These are phyloP conservation scores for Sclerotinia spermophila DNA, from an alignment of 2,329 filamentous ascomycete genomes.

Conservation along the genomic window DNA sequence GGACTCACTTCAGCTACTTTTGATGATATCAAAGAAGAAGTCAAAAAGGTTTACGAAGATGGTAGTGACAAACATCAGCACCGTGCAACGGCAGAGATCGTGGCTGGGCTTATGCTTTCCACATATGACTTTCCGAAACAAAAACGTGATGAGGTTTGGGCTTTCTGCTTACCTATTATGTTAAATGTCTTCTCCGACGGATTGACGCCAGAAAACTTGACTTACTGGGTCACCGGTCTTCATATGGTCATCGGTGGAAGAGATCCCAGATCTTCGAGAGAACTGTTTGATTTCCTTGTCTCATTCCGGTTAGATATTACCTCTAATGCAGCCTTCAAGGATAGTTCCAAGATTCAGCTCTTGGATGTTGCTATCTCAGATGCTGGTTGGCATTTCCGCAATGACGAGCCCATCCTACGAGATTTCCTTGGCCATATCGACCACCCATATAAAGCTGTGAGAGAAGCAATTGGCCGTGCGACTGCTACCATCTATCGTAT, in stretches of 20 bases:
- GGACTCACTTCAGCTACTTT: conserved; percentile 74
- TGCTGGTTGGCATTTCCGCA: conserved; percentile 92
- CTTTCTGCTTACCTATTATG: conserved; percentile 84
- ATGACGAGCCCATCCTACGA: conserved; percentile 80
- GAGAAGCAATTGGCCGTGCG: conserved; percentile 88
- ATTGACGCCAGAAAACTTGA: conserved; percentile 87
- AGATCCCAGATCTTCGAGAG: conserved; percentile 82
- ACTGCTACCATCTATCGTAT: conserved; percentile 86
- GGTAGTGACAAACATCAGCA: conserved; percentile 98
- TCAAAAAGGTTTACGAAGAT: conserved; percentile 76
- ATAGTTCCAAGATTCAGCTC: conserved; percentile 91
- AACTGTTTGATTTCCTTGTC: conserved; percentile 77
- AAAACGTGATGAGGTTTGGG: conserved; percentile 75
- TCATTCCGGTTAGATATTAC: conserved; percentile 88
- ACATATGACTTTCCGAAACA: conserved; percentile 74
- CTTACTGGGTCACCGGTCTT: conserved; percentile 92
- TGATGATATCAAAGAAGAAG: conserved; percentile 81
- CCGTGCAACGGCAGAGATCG: conserved; percentile 88
- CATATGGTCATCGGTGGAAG: conserved; percentile 85
- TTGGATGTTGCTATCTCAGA: conserved; percentile 85
- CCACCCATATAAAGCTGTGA: conserved; percentile 95
- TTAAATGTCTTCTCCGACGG: conserved; percentile 84
- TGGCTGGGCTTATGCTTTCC: conserved; percentile 78
- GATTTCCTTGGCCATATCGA: conserved; percentile 90
- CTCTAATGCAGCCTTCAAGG: conserved; percentile 97